phyloP scores from a whole-genome alignment of 163 green algal genomes.

The Volvox carteri region DNA sequence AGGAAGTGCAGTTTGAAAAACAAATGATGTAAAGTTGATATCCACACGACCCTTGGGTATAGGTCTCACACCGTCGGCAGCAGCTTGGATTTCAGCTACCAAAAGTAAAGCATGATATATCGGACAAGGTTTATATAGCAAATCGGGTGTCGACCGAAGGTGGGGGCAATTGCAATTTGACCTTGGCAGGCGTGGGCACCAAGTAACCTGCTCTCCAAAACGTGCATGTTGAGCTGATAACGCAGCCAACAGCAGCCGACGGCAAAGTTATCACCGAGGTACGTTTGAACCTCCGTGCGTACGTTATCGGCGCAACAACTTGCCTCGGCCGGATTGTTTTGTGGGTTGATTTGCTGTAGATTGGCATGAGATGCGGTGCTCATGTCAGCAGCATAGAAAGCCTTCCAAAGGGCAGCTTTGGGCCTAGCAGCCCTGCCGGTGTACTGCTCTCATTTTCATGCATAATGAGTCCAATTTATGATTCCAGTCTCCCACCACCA shows the following conservation, averaged over 20 bases:
- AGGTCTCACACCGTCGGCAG: not conserved
- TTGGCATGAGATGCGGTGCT: not conserved
- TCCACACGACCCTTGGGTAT: no score
- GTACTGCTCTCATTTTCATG: not conserved
- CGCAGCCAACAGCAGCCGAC: no score
- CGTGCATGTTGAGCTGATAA: not conserved
- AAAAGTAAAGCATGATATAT: not conserved
- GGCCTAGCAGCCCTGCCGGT: not conserved
- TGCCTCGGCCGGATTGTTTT: not conserved
- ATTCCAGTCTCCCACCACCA: not conserved
- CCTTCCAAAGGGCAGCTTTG: not conserved
- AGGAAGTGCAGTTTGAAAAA: no score
- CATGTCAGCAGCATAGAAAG: not conserved
- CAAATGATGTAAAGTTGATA: no score
- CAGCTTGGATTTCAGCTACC: slow-evolving; percentile 12
- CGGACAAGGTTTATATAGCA: not conserved
- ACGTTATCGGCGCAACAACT: not conserved
- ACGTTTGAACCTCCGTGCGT: not conserved
- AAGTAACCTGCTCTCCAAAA: not conserved
- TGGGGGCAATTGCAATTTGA: not conserved
- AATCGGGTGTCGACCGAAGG: not conserved
- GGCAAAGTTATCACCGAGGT: not conserved
- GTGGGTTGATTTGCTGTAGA: not conserved
- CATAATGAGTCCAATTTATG: not conserved
- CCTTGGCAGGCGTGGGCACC: no score